Evolutionary conservation across 1,284 basidiomycete genomes (phyloP).

Genomic region (Salmacisia buchloeana): DNA sequence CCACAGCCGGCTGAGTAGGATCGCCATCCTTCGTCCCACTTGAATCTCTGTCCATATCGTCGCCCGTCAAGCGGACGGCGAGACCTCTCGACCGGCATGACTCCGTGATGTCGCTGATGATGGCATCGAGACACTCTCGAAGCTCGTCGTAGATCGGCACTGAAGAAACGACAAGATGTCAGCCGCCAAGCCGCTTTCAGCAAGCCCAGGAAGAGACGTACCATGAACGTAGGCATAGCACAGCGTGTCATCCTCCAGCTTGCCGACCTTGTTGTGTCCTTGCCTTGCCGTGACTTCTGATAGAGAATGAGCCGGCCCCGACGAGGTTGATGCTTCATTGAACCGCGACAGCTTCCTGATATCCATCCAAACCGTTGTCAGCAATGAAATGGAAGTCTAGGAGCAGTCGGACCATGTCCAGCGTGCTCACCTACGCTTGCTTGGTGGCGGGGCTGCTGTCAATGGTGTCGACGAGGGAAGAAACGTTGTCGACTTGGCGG

Average conservation of each 20-base stretch:
- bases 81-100: background rate
- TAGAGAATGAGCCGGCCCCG: too few relatives aligned
- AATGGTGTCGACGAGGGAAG: too few relatives aligned
- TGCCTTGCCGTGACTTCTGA: background rate
- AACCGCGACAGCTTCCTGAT: background rate
- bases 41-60: background rate
- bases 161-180: background rate
- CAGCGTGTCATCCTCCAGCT: slow-evolving; percentile 24
- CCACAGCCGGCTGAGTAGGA: background rate
- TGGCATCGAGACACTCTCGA: background rate
- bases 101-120: background rate
- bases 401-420: too few relatives aligned
- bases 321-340: background rate
- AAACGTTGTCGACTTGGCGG: too few relatives aligned
- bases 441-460: too few relatives aligned
- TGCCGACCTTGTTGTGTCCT: background rate
- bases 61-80: background rate
- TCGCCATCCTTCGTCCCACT: background rate
- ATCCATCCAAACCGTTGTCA: too few relatives aligned
- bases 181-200: background rate
- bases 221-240: slow-evolving; percentile 30
- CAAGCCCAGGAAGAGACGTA: slow-evolving; percentile 14
- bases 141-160: background rate
- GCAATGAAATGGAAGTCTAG: too few relatives aligned
- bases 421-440: too few relatives aligned